A percentile compares a stretch with the other conserved stretches of the same genome.
Conservation (phyloP, 805 yeast genomes). For the Lipomyces starkeyi region DNA sequence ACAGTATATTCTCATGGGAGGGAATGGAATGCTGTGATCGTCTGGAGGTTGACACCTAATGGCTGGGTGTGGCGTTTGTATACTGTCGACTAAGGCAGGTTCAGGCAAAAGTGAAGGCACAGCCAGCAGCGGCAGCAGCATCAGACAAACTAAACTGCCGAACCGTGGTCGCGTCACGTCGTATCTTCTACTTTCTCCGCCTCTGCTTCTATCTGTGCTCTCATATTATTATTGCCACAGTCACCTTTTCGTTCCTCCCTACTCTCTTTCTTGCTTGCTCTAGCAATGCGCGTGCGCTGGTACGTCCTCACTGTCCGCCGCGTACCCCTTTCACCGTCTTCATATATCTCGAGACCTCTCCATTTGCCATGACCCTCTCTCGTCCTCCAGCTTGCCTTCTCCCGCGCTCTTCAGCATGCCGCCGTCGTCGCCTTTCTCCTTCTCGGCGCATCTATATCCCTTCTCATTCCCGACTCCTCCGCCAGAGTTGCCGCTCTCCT, state of each 20-base stretch:
- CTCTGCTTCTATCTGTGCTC: neutral
- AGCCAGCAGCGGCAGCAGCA: too few species aligned
- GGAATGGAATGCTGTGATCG: too few species aligned
- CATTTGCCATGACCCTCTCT: neutral
- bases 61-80: too few species aligned
- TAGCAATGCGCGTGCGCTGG: neutral
- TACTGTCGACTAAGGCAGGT: too few species aligned
- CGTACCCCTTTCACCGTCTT: neutral
- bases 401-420: neutral
- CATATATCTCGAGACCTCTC: neutral
- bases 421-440: slow-evolving; percentile 9
- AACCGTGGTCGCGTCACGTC: too few species aligned
- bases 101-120: too few species aligned
- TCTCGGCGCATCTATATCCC: slow-evolving; percentile 4
- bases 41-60: too few species aligned
- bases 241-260: neutral
- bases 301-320: neutral
- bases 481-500: slow-evolving; percentile 12
- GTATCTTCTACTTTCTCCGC: too few species aligned
- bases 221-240: neutral
- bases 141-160: too few species aligned
- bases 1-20: too few species aligned
- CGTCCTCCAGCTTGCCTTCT: neutral
- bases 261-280: neutral
- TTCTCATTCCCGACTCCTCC: slow-evolving; percentile 25